Percentiles rank a stretch among this genome's conserved stretches.
Conservation (phyloP, 164 flowering plant genomes). For the Echeveria elegans region DNA sequence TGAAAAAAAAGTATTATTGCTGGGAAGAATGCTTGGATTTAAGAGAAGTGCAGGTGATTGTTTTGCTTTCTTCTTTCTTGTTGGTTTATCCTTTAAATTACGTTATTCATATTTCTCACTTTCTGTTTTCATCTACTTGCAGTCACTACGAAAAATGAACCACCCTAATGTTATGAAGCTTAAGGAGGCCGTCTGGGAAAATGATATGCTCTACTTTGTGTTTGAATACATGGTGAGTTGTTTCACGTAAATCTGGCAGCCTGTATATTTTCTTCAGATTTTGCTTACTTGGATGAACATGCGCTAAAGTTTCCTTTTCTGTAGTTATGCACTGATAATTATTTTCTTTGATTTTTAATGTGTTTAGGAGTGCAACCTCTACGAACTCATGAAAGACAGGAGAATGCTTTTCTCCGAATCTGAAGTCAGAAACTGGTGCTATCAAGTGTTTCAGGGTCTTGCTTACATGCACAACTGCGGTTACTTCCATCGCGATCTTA, state of each 20-base stretch:
- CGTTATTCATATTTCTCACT: neutral
- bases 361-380: constrained; percentile 80
- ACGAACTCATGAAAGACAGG: constrained; percentile 86
- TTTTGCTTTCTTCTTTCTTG: neutral
- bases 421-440: constrained; percentile 94
- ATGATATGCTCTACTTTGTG: constrained; percentile 72
- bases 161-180: constrained; percentile 94
- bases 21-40: constrained; percentile 97
- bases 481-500: constrained; percentile 70
- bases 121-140: constrained; percentile 18
- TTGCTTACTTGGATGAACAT: neutral
- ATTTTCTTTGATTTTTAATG: neutral
- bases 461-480: constrained; percentile 91
- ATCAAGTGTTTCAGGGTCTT: constrained; percentile 97
- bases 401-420: constrained; percentile 65
- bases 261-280: neutral
- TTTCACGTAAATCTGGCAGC: neutral
- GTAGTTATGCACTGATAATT: too few species aligned
- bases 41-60: constrained; percentile 97
- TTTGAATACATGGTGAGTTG: constrained; percentile 90
- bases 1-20: constrained; percentile 89
- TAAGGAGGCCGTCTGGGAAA: constrained; percentile 89
- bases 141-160: constrained; percentile 89
- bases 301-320: too few species aligned
- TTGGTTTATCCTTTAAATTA: neutral